Evolutionary conservation across 208 protist genomes (phyloP).

Genomic region (Trypanosoma mega): DNA sequence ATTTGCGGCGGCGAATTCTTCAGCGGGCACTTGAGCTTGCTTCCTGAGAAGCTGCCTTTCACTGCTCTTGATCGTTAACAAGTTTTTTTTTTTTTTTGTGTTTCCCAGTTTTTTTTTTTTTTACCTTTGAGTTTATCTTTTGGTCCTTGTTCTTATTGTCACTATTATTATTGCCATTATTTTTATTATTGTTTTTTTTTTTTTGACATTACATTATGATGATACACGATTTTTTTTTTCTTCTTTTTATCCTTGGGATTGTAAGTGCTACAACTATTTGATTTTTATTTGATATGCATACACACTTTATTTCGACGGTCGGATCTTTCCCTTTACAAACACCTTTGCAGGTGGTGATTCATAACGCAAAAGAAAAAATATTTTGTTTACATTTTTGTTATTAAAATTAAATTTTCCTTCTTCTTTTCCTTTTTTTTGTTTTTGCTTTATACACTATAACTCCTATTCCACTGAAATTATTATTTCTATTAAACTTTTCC

Average conservation of each 20-base stretch:
- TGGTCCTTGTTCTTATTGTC: background rate
- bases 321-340: too few relatives aligned
- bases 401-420: too few relatives aligned
- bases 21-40: conserved; percentile 10
- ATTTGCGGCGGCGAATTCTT: conserved; percentile 3
- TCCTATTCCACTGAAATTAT: background rate
- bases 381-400: too few relatives aligned
- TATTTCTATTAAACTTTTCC: background rate
- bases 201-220: too few relatives aligned
- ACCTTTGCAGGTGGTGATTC: too few relatives aligned
- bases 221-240: background rate
- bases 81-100: conserved; percentile 7
- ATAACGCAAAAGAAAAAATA: too few relatives aligned
- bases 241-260: background rate
- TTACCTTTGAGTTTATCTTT: background rate
- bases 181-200: background rate
- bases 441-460: background rate
- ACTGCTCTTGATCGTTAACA: background rate
- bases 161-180: background rate
- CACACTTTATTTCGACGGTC: too few relatives aligned
- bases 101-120: conserved; percentile 13
- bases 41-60: background rate
- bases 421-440: background rate
- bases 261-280: background rate
- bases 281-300: background rate